Percentiles rank a stretch among this genome's conserved stretches.
Evolutionary conservation across 495 filamentous ascomycete genomes (phyloP).

Genomic region (Evansstolkia leycettana): DNA sequence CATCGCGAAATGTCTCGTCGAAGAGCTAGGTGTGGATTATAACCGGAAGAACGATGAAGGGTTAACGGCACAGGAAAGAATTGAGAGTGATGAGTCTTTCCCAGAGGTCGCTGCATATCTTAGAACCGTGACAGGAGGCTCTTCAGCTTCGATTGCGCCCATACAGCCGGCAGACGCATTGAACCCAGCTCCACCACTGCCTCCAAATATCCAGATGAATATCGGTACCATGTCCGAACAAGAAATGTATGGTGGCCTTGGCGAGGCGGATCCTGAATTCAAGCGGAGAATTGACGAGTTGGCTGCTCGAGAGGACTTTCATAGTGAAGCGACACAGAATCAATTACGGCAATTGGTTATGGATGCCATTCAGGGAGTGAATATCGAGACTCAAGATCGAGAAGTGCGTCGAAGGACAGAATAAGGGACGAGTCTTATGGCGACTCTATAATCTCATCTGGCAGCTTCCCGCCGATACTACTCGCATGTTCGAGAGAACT

Average conservation of each 20-base stretch:
- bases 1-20: slow-evolving; percentile 62
- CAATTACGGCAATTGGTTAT: slow-evolving; percentile 56
- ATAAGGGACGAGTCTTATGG: slow-evolving; percentile 24
- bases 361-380: slow-evolving; percentile 50
- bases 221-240: slow-evolving; percentile 54
- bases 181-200: slow-evolving; percentile 40
- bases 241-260: slow-evolving; percentile 31
- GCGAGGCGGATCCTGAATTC: slow-evolving; percentile 55
- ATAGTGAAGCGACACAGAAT: slow-evolving; percentile 55
- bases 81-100: slow-evolving; percentile 58
- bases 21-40: slow-evolving; percentile 64
- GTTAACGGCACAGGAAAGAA: slow-evolving; percentile 57
- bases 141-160: slow-evolving; percentile 10
- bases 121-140: slow-evolving; percentile 27
- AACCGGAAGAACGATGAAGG: slow-evolving; percentile 50
- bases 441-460: too few species aligned
- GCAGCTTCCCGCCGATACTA: too few species aligned
- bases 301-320: slow-evolving; percentile 59
- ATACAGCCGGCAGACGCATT: slow-evolving; percentile 15
- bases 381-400: slow-evolving; percentile 37
- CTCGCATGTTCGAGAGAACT: too few species aligned
- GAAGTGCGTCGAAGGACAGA: slow-evolving; percentile 50
- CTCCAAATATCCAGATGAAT: slow-evolving; percentile 54
- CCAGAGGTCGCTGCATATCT: slow-evolving; percentile 59
- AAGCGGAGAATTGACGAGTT: slow-evolving; percentile 65